These are phyloP conservation scores for Colletotrichum tropicale DNA, from an alignment of 2,329 filamentous ascomycete genomes.

Conservation along the genomic window DNA sequence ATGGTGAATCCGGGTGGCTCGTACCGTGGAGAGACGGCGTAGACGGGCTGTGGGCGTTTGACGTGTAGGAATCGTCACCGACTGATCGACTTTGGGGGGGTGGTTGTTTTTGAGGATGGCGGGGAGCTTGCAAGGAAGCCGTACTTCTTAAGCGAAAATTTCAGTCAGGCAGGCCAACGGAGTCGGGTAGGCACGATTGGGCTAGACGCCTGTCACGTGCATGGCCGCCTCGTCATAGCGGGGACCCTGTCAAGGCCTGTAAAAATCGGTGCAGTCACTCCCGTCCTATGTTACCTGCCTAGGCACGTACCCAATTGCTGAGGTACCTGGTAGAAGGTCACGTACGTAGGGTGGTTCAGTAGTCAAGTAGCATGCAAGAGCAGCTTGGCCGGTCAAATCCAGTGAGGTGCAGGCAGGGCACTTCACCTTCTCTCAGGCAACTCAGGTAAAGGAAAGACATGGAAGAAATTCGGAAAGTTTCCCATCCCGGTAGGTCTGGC, in stretches of 20 bases:
- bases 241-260: not conserved
- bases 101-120: slow-evolving; percentile 44
- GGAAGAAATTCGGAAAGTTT: not conserved
- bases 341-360: not conserved
- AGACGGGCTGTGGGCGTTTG: slow-evolving; percentile 21
- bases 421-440: not conserved
- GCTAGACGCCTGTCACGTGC: slow-evolving; percentile 17
- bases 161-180: slow-evolving; percentile 34
- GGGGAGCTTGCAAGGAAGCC: slow-evolving; percentile 42
- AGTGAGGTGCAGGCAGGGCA: not conserved
- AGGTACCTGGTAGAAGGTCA: not conserved
- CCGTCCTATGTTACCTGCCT: not conserved
- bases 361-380: not conserved
- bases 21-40: not conserved
- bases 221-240: slow-evolving; percentile 17
- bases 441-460: not conserved
- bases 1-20: not conserved
- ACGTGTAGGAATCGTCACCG: slow-evolving; percentile 38
- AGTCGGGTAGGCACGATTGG: slow-evolving; percentile 21
- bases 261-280: not conserved
- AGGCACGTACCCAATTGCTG: not conserved
- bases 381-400: not conserved
- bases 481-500: not conserved
- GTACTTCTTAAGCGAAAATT: slow-evolving; percentile 43
- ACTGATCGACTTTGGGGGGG: slow-evolving; percentile 38